These are phyloP conservation scores for Gossypium rotundifolium DNA, from an alignment of 345 rosid species.

Conservation along the genomic window DNA sequence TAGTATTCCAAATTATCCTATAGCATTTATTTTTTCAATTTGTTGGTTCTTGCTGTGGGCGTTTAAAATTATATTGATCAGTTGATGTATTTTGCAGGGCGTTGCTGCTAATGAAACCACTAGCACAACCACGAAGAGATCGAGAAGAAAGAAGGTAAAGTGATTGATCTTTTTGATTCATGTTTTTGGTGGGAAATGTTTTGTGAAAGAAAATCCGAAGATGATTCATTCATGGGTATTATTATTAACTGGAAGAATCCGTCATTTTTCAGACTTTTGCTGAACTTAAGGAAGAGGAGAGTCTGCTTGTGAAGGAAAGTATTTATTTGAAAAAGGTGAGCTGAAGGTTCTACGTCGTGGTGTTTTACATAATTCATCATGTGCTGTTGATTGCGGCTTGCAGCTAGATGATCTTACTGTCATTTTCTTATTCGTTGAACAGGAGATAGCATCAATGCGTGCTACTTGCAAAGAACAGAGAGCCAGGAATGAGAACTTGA, in stretches of 20 bases:
- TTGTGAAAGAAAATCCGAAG: not conserved
- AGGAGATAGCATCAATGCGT: slow-evolving; percentile 56
- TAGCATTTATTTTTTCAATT: not conserved
- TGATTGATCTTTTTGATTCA: not conserved
- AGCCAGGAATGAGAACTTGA: slow-evolving; percentile 52
- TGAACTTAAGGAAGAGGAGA: slow-evolving; percentile 69
- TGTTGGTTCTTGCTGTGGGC: not conserved
- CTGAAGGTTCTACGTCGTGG: not conserved
- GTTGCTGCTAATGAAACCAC: slow-evolving; percentile 33
- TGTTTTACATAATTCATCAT: not conserved
- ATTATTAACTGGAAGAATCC: not conserved
- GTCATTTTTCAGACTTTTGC: slow-evolving; percentile 50
- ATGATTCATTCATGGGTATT: not conserved
- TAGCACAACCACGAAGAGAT: slow-evolving; percentile 35
- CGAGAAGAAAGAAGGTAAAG: slow-evolving; percentile 60
- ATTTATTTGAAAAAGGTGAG: slow-evolving; percentile 45
- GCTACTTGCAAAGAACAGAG: slow-evolving; percentile 43
- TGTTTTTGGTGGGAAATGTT: not conserved
- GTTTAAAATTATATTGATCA: not conserved
- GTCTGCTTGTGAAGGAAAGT: slow-evolving; percentile 51
- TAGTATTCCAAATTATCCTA: not conserved
- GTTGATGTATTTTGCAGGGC: slow-evolving; percentile 30
- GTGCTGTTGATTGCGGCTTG: not conserved
- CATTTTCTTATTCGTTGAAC: slow-evolving; percentile 16
- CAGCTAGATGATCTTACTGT: not conserved